phyloP scores from a whole-genome alignment of 2,329 filamentous ascomycete genomes.

The Fusarium odoratissimum region DNA sequence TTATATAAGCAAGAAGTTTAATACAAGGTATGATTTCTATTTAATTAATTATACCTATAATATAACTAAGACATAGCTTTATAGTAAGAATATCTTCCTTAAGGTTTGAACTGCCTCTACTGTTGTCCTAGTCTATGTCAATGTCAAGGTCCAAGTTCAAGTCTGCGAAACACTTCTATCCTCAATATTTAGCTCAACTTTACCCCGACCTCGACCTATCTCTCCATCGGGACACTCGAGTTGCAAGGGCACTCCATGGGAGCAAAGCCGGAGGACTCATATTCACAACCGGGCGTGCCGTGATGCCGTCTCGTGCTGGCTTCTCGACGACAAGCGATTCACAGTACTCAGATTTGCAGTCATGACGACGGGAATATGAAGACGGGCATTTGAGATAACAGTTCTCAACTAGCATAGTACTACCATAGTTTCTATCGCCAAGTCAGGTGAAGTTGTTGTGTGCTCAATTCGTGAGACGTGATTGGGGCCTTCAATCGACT shows the following conservation, averaged over 20 bases:
- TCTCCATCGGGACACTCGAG: accelerated
- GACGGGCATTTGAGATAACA: neutral
- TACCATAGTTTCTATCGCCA: neutral
- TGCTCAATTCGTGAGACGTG: too few relatives aligned
- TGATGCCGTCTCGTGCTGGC: too few relatives aligned
- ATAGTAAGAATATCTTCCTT: neutral
- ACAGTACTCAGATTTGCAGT: neutral
- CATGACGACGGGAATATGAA: neutral
- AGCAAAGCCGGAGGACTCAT: neutral
- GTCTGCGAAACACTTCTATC: neutral
- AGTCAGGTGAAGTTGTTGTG: neutral
- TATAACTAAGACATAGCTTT: too few relatives aligned
- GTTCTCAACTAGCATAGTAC: too few relatives aligned
- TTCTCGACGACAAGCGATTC: accelerated
- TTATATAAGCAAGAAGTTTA: neutral
- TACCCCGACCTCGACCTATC: neutral
- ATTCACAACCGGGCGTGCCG: accelerated
- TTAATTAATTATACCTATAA: neutral
- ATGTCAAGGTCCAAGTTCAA: neutral
- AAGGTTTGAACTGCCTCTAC: too few relatives aligned
- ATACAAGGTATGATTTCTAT: neutral
- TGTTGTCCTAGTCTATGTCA: neutral
- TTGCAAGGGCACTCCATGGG: accelerated
- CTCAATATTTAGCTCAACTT: accelerated
- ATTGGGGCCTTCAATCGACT: neutral